A percentile compares a stretch with the other conserved stretches of the same genome.
phyloP scores from a whole-genome alignment of 202 grass and related monocot species.

The Schoenoplectus tabernaemontani region DNA sequence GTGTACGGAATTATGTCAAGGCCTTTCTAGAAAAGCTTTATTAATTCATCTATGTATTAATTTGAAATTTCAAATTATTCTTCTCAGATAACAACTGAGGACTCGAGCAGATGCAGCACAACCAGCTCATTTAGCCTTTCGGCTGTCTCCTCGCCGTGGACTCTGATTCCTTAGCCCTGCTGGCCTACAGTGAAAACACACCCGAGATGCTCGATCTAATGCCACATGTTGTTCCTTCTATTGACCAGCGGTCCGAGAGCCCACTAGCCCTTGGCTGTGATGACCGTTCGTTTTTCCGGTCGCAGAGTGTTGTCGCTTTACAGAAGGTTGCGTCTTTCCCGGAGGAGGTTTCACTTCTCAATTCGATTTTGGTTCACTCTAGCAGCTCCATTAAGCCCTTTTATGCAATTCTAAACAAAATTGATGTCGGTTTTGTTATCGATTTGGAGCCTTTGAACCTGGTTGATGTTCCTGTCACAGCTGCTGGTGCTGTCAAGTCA shows the following conservation, averaged over 20 bases:
- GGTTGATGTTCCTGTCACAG: conserved; percentile 61
- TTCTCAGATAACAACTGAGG: neutral
- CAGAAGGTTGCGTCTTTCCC: conserved; percentile 73
- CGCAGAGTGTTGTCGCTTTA: conserved; percentile 52
- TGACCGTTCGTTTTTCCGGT: conserved; percentile 60
- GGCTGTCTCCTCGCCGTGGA: conserved; percentile 80
- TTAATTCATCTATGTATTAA: too few species aligned
- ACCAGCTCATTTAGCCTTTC: conserved; percentile 77
- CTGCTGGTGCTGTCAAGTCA: conserved; percentile 66
- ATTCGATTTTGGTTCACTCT: conserved; percentile 87
- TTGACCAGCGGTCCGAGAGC: conserved; percentile 52
- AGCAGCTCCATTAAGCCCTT: conserved; percentile 83
- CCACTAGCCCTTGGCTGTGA: conserved; percentile 53
- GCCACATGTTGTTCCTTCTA: conserved; percentile 82
- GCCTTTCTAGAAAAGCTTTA: neutral
- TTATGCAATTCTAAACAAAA: conserved; percentile 77
- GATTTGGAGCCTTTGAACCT: conserved; percentile 89
- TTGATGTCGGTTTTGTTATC: conserved; percentile 75
- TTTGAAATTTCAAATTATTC: conserved; percentile 1
- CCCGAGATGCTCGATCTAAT: conserved; percentile 94
- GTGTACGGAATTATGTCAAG: neutral
- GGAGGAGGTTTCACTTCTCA: conserved; percentile 80
- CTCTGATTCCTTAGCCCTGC: conserved; percentile 43
- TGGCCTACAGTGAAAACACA: conserved; percentile 90
- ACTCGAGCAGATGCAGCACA: conserved; percentile 67